Base-by-base conservation (phyloP, 1,284 basidiomycete genomes). In the Moesziomyces sp. region DNA sequence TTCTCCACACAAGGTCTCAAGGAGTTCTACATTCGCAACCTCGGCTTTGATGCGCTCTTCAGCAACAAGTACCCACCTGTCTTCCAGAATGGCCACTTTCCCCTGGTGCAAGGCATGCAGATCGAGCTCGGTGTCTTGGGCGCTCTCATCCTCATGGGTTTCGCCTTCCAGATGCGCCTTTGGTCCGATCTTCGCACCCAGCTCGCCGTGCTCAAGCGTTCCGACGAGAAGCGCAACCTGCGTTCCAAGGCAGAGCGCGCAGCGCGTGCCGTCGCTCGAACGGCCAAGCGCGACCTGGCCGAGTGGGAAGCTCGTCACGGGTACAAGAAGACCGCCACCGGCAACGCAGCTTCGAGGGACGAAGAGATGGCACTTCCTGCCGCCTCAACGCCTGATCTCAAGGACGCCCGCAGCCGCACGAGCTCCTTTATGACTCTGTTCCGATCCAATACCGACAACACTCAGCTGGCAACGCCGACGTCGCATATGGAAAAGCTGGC, bases 21-120 rank as follows among this genome's bases (percentile, higher is more conserved):
- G 86, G 95, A 97, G 88, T 91, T 96, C 86, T 97, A 97, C 85
- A 87, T 96, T 52, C 96, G 92, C 90, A 97, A 97, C 81, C 86
- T 98, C 47, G 95, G 95, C 19, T 93, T 94, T 85, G 87, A 86
- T 10, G 79, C 86, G 3, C 85, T 97, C 38, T 97, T 96, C 85
- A 55, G 35, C 42, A 42, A 48, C 49, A 75, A 74, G 61, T 70
- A 78, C 34, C 61, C 62, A 2, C 61, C 65, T 21, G 74, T 67
- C 18, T 79, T 79, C 26, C 42, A 60, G 43, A 52, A 69, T 26
- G 61, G 61, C 56, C 85, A 88, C 52, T 96, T 93, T 78, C 92
- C 92, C 11, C 89, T 96, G 57, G 89, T 91, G 4, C 93, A 94
- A 82, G 91, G 90, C 9, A 97, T 96, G 92, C 88, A 93, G 83